Base-by-base conservation (phyloP, 1,139 yeast genomes). In the Candida mesenterica region DNA sequence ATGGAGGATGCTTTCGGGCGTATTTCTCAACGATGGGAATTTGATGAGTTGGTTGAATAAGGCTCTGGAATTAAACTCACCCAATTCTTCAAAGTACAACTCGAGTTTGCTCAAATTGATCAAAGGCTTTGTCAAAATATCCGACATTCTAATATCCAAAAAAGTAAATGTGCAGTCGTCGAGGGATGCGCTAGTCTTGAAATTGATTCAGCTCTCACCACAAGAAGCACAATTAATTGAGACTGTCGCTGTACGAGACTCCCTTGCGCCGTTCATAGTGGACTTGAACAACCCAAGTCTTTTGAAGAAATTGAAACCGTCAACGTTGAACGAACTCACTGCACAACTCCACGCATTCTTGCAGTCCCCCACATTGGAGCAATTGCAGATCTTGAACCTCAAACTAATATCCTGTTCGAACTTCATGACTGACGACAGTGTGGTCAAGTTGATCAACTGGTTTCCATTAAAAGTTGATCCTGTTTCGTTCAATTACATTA, bases 31-130 rank as follows among this genome's bases (percentile, higher is more conserved):
- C 3, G 29, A 41, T 1, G 46, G 58, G 24, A 49, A 50, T 35
- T 51, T 63, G 29, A 38, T 42, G 16, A 41, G 38, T 25, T 65
- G 71, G 71, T 33, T 59, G 18, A 15, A 36, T 13, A 24, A 26
- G 15, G 40, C 60, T 27, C 33, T 37, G 6, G 36, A 28, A 24
- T 15, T 31, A 12, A 35, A 33, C 4, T 30, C 42, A 3, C 44
- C 42, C 8, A 45, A 45, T 19, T 12, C 17, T 6, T 15, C 24
- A 10, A 43, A 46, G 30, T 48, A 45, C 30, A 39, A 38, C 24
- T 35, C 50, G 13, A 58, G 58, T 38, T 32, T 41, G 12, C 37
- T 47, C 8, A 59, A 62, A 37, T 47, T 63, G 36, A 22, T 60
- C 3, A 45, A 40, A 15, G 68, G 68, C 1, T 56, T 49, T 32